These are phyloP conservation scores for Metarhizium sp. DNA, from an alignment of 2,329 filamentous ascomycete genomes.

Conservation along the genomic window DNA sequence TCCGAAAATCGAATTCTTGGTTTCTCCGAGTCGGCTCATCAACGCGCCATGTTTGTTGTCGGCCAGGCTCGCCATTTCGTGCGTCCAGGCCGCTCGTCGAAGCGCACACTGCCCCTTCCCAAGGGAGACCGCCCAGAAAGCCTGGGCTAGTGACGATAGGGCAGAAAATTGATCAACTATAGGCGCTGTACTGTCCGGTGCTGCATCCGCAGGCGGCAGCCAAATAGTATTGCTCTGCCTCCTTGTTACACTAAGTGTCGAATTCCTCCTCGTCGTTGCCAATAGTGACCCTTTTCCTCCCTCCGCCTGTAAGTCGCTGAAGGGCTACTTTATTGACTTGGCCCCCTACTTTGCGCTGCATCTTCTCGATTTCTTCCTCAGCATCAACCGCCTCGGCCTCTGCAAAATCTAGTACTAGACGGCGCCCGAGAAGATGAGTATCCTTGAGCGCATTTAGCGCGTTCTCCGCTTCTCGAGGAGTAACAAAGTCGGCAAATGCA, in stretches of 20 bases:
- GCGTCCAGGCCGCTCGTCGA: not conserved
- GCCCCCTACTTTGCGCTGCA: constrained; percentile 89
- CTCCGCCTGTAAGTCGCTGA: constrained; percentile 75
- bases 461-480: constrained; percentile 78
- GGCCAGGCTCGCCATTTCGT: not conserved
- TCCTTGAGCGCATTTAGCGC: constrained; percentile 85
- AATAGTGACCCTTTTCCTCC: constrained; percentile 83
- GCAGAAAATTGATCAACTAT: not conserved
- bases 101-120: constrained; percentile 5
- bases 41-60: constrained; percentile 6
- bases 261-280: constrained; percentile 58
- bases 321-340: constrained; percentile 87
- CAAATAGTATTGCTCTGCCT: constrained; percentile 12
- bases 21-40: constrained; percentile 10
- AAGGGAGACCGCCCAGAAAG: constrained; percentile 7
- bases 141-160: constrained; percentile 6
- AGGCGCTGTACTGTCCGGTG: not conserved
- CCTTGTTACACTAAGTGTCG: constrained; percentile 18
- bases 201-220: not conserved
- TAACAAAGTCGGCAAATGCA: constrained; percentile 94
- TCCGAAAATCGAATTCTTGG: constrained; percentile 19
- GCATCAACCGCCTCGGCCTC: constrained; percentile 82
- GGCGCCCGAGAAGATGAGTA: constrained; percentile 85
- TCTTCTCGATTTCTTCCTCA: constrained; percentile 91
- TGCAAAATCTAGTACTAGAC: constrained; percentile 85